phyloP scores from a whole-genome alignment of 2,329 filamentous ascomycete genomes.

The Fusarium drepaniforme region DNA sequence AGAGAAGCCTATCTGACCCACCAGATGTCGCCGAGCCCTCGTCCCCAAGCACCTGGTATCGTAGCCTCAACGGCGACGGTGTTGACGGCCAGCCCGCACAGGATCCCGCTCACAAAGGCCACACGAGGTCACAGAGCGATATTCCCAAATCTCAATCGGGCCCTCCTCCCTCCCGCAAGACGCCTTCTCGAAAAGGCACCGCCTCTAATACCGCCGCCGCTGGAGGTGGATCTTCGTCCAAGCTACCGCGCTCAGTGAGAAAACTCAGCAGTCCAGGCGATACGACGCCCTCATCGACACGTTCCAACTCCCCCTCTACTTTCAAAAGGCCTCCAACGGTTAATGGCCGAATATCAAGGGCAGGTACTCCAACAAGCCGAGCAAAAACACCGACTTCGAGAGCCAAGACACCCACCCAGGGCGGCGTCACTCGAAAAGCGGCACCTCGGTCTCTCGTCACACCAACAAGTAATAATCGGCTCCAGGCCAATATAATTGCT shows the following conservation, averaged over 20 bases:
- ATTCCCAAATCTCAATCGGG: conserved; percentile 55
- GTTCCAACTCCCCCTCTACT: conserved; percentile 67
- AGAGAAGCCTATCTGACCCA: conserved; percentile 67
- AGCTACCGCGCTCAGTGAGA: conserved; percentile 60
- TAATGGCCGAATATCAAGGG: conserved; percentile 55
- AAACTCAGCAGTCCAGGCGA: conserved; percentile 59
- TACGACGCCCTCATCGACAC: conserved; percentile 64
- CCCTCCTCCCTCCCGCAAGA: conserved; percentile 49
- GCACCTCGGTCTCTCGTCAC: conserved; percentile 58
- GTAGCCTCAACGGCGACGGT: conserved; percentile 48
- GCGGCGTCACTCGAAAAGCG: conserved; percentile 51
- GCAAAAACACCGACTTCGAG: conserved; percentile 56
- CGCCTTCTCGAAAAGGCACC: conserved; percentile 41
- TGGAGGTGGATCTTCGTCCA: conserved; percentile 52
- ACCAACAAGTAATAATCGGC: conserved; percentile 66
- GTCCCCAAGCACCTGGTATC: conserved; percentile 78
- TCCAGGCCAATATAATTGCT: conserved; percentile 81
- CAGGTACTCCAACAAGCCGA: conserved; percentile 52
- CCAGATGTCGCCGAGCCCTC: conserved; percentile 67
- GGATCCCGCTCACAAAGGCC: conserved; percentile 48
- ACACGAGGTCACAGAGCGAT: conserved; percentile 71
- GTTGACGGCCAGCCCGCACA: conserved; percentile 35
- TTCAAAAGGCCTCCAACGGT: conserved; percentile 55
- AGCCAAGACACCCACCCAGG: conserved; percentile 59
- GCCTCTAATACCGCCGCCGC: conserved; percentile 39